Conservation (phyloP, 768 basidiomycete genomes). For the Termitomyces sp. region DNA sequence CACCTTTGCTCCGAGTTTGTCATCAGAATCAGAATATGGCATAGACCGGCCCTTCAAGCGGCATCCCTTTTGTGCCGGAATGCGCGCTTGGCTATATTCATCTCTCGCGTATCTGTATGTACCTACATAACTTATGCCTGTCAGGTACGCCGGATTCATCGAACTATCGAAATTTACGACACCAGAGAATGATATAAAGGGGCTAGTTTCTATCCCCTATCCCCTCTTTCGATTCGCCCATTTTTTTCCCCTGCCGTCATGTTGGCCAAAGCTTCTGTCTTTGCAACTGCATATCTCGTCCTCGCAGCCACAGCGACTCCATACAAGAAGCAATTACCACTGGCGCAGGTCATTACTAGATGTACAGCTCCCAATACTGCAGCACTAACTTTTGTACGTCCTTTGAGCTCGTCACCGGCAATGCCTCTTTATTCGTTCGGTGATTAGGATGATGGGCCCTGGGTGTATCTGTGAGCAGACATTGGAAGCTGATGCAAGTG, state of each 20-base stretch:
- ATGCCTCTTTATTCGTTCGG: not conserved
- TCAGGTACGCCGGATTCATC: conserved; percentile 3
- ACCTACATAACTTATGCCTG: conserved; percentile 1
- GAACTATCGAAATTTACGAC: not conserved
- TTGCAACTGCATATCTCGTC: conserved; percentile 8
- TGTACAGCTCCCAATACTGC: conserved; percentile 21
- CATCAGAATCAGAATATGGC: too few relatives aligned
- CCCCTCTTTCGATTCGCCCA: not conserved
- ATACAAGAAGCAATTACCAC: conserved; percentile 6
- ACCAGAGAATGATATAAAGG: conserved; percentile 7
- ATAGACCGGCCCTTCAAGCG: not conserved
- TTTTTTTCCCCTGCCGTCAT: conserved; percentile 1
- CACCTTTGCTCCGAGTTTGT: too few relatives aligned
- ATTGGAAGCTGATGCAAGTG: not conserved
- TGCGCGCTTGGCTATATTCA: not conserved
- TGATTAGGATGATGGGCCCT: conserved; percentile 19
- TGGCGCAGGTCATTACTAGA: conserved; percentile 19
- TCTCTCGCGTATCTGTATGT: not conserved
- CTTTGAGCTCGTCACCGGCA: not conserved
- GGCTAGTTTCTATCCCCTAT: not conserved
- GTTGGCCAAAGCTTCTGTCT: conserved; percentile 9
- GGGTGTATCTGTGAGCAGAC: conserved; percentile 17
- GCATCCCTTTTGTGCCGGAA: not conserved
- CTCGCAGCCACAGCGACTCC: conserved; percentile 13
- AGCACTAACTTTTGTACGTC: conserved; percentile 23